Evolutionary conservation across 306 rosid genomes (phyloP), one percentile per base, ranked within the genome.

Genomic region (Gleditsia sinensis): DNA sequence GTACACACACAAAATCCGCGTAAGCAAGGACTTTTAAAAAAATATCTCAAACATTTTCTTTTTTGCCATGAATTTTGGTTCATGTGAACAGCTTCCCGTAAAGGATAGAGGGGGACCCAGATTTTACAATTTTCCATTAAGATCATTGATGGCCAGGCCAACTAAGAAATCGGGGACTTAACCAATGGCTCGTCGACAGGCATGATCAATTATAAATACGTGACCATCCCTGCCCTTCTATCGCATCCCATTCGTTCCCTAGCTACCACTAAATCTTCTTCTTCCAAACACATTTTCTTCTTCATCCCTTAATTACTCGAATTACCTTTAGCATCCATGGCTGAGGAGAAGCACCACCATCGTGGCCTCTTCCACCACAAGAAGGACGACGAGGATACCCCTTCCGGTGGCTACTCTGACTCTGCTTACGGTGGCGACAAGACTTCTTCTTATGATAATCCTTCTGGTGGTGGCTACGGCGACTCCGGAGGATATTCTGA

Each of bases 311-410:
- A n/a, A n/a, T 14, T 14, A 40, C 2, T 42, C 43, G 4, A 57
- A 0, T 36, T n/a, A 8, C 57, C 14, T 19, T 46, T n/a, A 32
- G 3, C 61, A 27, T 36, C 19, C 61, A 91, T 91, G 97, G 63
- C 94, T 48, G 94, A 91, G 63, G 94, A 87, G 76, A 72, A 56
- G 75, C 86, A 75, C 56, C 89, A 83, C 78, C 83, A 30, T 69
- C 83, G 55, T 53, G 80, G 67, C 66, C 75, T 37, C 67, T 79
- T 84, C 83, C 91, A 82, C 80, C 83, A 74, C 84, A 82, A 89
- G 74, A 62, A 37, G 68, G 82, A 83, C 49, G 77, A 76, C 2
- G 85, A 87, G 7, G 88, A 75, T 20, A 68, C 59, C 79, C 12
- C 20, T 34, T 63, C 72, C 0, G 78, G 65, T 2, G 65, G 65